Base-by-base conservation (phyloP, 2,329 filamentous ascomycete genomes). In the Ciborinia camelliae region DNA sequence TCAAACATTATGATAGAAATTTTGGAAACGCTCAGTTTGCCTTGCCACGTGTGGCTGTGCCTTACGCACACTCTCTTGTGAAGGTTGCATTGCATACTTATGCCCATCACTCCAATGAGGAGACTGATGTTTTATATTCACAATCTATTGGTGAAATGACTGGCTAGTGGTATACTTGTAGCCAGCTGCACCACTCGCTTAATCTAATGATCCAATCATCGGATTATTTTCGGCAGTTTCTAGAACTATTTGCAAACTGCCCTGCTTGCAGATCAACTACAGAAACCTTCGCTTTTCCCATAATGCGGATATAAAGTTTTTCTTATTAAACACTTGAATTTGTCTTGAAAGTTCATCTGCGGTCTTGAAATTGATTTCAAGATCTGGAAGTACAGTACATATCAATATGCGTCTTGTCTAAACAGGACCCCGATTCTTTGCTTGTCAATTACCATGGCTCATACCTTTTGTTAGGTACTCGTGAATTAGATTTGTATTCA, bases 1-100 rank as follows among this genome's bases (percentile, higher is more conserved):
- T 58, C 30, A 41, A 45, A 45, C 41, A 15, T 47, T 18, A 18
- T 45, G 28, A 45, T 58, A 45, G 54, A 58, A 15, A 7, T 45
- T 35, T 28, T 8, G 20, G 12, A 4, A 58, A n/a, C 20, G 28
- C 41, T 35, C 20, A 6, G 28, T 47, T 58, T 58, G 39, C 54
- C 41, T 58, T 58, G 54, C 41, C 20, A 58, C 41, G 54, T 47
- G 55, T 58, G 54, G 41, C 55, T 58, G 20, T 58, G 55, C 55
- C 55, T 58, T 18, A 58, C 55, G 30, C n/a, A 47, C 41, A 43
- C 28, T n/a, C n/a, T n/a, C n/a, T 58, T 58, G 43, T 45, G 54
- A 35, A 58, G 39, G 20, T 58, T 30, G 39, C 18, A 32, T 5
- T 45, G 53, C 53, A 57, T 43, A 43, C 28, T 30, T 57, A 45